Base-by-base conservation (phyloP, 352 stramenopile species). In the Hyaloperonospora arabidopsidis region DNA sequence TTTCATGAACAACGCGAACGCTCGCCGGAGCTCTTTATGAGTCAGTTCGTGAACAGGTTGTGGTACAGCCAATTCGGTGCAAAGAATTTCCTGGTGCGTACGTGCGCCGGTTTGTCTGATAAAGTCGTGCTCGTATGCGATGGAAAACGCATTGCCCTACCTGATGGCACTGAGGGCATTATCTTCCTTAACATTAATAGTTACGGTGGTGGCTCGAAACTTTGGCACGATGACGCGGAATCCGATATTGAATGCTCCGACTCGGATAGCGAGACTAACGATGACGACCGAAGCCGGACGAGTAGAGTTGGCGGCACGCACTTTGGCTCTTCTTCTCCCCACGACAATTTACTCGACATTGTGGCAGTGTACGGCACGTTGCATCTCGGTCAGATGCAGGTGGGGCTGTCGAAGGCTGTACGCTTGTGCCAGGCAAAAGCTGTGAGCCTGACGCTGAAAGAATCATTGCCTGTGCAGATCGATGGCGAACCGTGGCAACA, bases 401-500 rank as follows among this genome's bases (percentile, higher is more conserved):
- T 93, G 48, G 82, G 82, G 1, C 59, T 93, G 14, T 90, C 79
- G 23, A 87, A 87, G 49, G 82, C 82, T 1, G 77, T 90, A 29
- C 82, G 82, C 10, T 54, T 93, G 8, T 88, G 82, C 32, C 82
- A 93, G 41, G 74, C 74, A 12, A 87, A 84, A 52, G 66, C 74
- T 2, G 62, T 90, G 17, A 70, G 68, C 39, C 59, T 93, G 35
- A 63, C 57, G 0, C 39, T 90, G 43, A 78, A 80, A 15, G 78
- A 89, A 47, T 84, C 66, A 5, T 49, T 90, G 6, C 79, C 82
- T 1, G 57, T 97, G 38, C 94, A 98, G 65, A 91, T 98, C 36
- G 94, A 98, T 59, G 94, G 94, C 8, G 94, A 98, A 70, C 94
- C 94, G 15, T 98, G 93, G 93, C 71, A 86, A 54, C 93, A 98